phyloP scores from a whole-genome alignment of 140 eudicot genomes.

The Bidens hawaiensis region DNA sequence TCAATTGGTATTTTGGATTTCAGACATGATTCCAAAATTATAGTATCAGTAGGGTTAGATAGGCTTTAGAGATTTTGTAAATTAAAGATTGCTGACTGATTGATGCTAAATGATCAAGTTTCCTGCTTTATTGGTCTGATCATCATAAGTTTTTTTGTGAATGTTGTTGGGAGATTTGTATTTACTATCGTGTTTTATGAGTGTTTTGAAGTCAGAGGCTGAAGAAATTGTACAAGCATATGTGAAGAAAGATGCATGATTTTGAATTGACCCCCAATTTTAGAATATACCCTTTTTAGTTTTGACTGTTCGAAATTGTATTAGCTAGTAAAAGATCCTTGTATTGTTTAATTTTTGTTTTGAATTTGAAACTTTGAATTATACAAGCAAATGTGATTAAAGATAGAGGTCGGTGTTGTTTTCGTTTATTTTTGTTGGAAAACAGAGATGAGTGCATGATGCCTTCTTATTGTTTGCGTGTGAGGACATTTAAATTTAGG shows the following conservation, averaged over 20 bases:
- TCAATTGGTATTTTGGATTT: neutral
- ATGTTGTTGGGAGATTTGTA: slow-evolving; percentile 13
- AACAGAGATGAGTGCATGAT: slow-evolving; percentile 5
- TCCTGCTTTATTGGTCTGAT: neutral
- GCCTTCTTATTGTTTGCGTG: neutral
- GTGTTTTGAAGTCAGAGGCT: slow-evolving; percentile 7
- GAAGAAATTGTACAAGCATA: too few relatives aligned
- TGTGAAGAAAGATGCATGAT: slow-evolving; percentile 13
- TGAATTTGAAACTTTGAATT: neutral
- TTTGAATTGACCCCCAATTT: slow-evolving; percentile 20
- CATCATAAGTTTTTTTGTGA: slow-evolving; percentile 4
- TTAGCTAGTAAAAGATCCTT: neutral
- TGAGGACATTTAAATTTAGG: neutral
- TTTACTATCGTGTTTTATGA: neutral
- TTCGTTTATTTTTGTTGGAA: neutral
- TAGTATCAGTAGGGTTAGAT: neutral
- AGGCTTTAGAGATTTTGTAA: neutral
- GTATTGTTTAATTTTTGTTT: slow-evolving; percentile 6
- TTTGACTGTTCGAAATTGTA: neutral
- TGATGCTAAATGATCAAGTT: neutral
- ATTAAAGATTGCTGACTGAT: neutral
- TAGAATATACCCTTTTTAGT: neutral
- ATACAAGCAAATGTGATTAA: neutral
- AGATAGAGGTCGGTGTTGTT: neutral
- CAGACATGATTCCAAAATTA: neutral